Conservation (phyloP, 139 green algal genomes). For the Picochlorum sp. region DNA sequence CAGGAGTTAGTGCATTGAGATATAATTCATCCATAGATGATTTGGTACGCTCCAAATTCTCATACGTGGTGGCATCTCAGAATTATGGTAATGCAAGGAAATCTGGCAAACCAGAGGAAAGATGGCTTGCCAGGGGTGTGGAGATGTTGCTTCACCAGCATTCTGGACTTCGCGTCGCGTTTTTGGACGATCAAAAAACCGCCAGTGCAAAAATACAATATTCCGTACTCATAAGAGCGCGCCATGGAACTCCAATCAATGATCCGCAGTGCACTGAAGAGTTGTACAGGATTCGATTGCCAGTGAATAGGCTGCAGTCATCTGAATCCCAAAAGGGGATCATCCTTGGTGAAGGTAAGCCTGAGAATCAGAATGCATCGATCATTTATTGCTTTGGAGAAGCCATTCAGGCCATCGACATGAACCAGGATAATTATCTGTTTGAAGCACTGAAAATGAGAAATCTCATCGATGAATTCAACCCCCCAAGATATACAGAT, state of each 20-base stretch:
- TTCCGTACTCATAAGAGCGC: slow-evolving; percentile 23
- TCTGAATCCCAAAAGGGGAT: slow-evolving; percentile 28
- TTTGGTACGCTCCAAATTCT: slow-evolving; percentile 62
- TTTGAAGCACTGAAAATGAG: slow-evolving; percentile 75
- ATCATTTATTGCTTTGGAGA: slow-evolving; percentile 73
- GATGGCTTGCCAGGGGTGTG: slow-evolving; percentile 45
- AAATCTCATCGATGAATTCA: slow-evolving; percentile 57
- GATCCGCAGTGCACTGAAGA: slow-evolving; percentile 27
- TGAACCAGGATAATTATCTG: slow-evolving; percentile 86
- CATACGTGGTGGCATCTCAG: slow-evolving; percentile 67
- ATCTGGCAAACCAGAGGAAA: slow-evolving; percentile 15
- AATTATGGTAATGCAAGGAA: slow-evolving; percentile 35
- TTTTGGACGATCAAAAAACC: slow-evolving; percentile 31
- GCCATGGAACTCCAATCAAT: slow-evolving; percentile 15
- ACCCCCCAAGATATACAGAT: slow-evolving; percentile 24
- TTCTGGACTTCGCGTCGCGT: slow-evolving; percentile 47
- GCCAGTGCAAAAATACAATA: slow-evolving; percentile 11
- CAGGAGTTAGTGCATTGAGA: slow-evolving; percentile 26
- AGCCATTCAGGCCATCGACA: slow-evolving; percentile 71
- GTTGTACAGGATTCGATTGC: slow-evolving; percentile 50
- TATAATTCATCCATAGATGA: slow-evolving; percentile 36
- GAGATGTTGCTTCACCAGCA: slow-evolving; percentile 47
- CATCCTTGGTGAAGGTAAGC: slow-evolving; percentile 80
- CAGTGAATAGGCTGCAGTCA: slow-evolving; percentile 22
- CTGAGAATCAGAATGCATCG: slow-evolving; percentile 86